Evolutionary conservation across 495 filamentous ascomycete species (phyloP).

Genomic region (Neurospora tetraspora): DNA sequence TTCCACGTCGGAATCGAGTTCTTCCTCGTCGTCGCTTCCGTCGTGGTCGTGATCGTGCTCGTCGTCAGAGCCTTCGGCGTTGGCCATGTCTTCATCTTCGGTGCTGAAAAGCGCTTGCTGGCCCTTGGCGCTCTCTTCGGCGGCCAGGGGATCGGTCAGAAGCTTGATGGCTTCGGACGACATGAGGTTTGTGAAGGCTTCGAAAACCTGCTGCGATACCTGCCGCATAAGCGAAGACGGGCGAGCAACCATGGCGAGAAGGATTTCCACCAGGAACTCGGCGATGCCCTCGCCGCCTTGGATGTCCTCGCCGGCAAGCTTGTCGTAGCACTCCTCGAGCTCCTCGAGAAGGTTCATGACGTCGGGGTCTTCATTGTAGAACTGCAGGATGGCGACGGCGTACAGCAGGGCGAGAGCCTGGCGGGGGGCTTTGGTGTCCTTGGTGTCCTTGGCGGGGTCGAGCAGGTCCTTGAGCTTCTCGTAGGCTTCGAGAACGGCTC

Average conservation of each 20-base stretch:
- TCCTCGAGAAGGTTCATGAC: slow-evolving; percentile 40
- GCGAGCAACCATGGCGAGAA: slow-evolving; percentile 79
- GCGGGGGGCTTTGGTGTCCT: slow-evolving; percentile 25
- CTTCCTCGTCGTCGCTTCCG: slow-evolving; percentile 14
- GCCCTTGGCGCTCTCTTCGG: slow-evolving; percentile 71
- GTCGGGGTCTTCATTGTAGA: slow-evolving; percentile 84
- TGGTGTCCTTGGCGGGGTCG: slow-evolving; percentile 42
- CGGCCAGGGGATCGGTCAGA: slow-evolving; percentile 61
- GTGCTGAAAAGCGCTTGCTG: slow-evolving; percentile 77
- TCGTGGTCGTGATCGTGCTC: slow-evolving; percentile 22
- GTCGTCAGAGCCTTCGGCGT: slow-evolving; percentile 31
- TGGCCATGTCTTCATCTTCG: slow-evolving; percentile 48
- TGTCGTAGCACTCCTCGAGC: slow-evolving; percentile 45
- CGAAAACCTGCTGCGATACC: slow-evolving; percentile 78
- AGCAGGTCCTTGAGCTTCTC: slow-evolving; percentile 58
- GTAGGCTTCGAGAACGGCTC: slow-evolving; percentile 48
- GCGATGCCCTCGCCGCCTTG: slow-evolving; percentile 45
- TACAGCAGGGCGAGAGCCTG: slow-evolving; percentile 72
- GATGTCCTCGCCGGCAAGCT: slow-evolving; percentile 24
- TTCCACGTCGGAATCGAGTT: slow-evolving; percentile 36
- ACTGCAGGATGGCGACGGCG: slow-evolving; percentile 73
- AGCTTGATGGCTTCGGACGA: slow-evolving; percentile 63
- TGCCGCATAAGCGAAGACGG: slow-evolving; percentile 77
- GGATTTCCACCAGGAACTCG: slow-evolving; percentile 72
- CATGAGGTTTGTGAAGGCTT: slow-evolving; percentile 61